Conservation (phyloP, 2,329 filamentous ascomycete genomes). For the Pseudogymnoascus verrucosus region DNA sequence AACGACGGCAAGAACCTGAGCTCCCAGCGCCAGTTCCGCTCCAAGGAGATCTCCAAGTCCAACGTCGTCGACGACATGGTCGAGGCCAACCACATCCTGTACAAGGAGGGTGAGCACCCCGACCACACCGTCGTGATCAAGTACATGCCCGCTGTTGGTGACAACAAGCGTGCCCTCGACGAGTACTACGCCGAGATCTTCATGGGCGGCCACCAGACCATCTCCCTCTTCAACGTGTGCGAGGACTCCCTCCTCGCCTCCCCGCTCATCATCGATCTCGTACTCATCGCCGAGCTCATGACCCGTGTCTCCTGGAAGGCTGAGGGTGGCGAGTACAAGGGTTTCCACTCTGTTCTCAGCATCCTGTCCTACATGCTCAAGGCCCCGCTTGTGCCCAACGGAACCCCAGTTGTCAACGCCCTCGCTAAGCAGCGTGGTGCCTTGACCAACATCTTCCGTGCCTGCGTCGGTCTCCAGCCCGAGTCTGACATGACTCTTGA, state of each 20-base stretch:
- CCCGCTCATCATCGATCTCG: slow-evolving; percentile 93
- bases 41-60: slow-evolving; percentile 99
- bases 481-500: slow-evolving; percentile 99
- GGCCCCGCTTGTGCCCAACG: slow-evolving; percentile 87
- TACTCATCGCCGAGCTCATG: slow-evolving; percentile 93
- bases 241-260: slow-evolving; percentile 96
- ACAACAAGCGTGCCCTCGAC: slow-evolving; percentile 97
- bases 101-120: slow-evolving; percentile 86
- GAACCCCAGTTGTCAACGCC: slow-evolving; percentile 91
- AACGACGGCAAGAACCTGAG: slow-evolving; percentile 98
- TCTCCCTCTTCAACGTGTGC: slow-evolving; percentile 96
- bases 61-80: slow-evolving; percentile 99
- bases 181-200: slow-evolving; percentile 99
- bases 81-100: slow-evolving; percentile 84
- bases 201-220: slow-evolving; percentile 96
- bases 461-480: slow-evolving; percentile 90
- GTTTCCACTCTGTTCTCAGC: slow-evolving; percentile 94
- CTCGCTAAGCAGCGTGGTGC: slow-evolving; percentile 93
- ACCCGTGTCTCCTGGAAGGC: slow-evolving; percentile 91
- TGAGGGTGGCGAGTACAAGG: slow-evolving; percentile 64
- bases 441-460: slow-evolving; percentile 96
- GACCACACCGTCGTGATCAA: slow-evolving; percentile 99
- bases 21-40: slow-evolving; percentile 96
- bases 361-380: slow-evolving; percentile 98
- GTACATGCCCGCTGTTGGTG: slow-evolving; percentile 98